Evolutionary conservation across 2,329 filamentous ascomycete species (phyloP).

Genomic region (Cytospora schulzeri): DNA sequence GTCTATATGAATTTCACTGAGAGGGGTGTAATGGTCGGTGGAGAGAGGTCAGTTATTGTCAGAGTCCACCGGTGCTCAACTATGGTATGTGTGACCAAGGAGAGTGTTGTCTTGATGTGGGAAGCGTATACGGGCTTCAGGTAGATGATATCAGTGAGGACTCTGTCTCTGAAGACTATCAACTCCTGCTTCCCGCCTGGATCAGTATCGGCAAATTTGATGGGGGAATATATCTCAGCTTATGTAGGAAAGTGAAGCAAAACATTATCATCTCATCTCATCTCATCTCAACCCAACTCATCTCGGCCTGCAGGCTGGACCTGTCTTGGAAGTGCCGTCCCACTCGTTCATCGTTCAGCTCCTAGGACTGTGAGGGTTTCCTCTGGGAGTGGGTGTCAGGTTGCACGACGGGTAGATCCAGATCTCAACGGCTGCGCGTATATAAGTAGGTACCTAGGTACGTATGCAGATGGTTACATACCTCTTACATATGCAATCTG

Average conservation of each 20-base stretch:
- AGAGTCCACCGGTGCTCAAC: background rate
- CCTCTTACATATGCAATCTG: background rate
- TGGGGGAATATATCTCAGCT: background rate
- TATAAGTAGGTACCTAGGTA: no score
- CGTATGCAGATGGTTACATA: background rate
- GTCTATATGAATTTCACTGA: background rate
- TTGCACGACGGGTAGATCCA: background rate
- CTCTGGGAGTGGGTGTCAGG: background rate
- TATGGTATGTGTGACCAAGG: slow-evolving; percentile 11
- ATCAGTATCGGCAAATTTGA: background rate
- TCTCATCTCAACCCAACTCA: background rate
- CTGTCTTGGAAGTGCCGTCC: slow-evolving; percentile 6
- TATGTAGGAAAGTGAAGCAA: slow-evolving; percentile 22
- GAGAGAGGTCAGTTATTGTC: background rate
- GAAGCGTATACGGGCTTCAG: slow-evolving; percentile 17
- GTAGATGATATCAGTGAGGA: slow-evolving; percentile 1
- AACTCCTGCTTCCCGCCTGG: background rate
- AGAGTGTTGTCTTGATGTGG: slow-evolving; percentile 15
- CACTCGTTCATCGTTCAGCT: background rate
- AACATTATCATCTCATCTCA: slow-evolving; percentile 12
- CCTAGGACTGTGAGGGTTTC: background rate
- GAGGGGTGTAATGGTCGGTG: background rate
- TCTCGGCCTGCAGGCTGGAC: slow-evolving; percentile 7
- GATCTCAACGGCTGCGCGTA: slow-evolving; percentile 3
- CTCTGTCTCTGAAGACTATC: slow-evolving; percentile 5